phyloP scores from a whole-genome alignment of 495 filamentous ascomycete genomes.

The Podospora australis region DNA sequence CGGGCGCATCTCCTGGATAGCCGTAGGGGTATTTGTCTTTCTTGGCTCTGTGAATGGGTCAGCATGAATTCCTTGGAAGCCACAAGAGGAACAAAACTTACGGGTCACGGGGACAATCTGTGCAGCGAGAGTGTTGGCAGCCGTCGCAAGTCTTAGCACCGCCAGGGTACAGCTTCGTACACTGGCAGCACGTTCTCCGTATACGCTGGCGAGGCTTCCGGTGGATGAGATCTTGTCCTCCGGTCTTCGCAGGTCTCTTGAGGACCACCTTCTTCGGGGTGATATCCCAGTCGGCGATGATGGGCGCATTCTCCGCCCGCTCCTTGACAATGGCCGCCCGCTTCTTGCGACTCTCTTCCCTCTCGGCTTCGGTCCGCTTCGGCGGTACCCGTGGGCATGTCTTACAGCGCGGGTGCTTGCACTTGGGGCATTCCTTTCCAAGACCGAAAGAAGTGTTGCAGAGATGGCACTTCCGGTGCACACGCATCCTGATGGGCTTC shows the following conservation, averaged over 20 bases:
- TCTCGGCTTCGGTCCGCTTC: constrained; percentile 47
- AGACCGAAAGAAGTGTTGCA: constrained; percentile 60
- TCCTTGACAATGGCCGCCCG: constrained; percentile 42
- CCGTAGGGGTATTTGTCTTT: constrained; percentile 68
- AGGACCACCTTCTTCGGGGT: constrained; percentile 41
- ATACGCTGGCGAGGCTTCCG: constrained; percentile 62
- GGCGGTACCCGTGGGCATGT: constrained; percentile 69
- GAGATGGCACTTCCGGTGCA: constrained; percentile 75
- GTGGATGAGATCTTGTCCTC: constrained; percentile 64
- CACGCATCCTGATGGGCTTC: constrained; percentile 86
- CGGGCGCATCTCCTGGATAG: constrained; percentile 62
- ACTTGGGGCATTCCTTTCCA: constrained; percentile 60
- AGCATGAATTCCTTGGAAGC: constrained; percentile 11
- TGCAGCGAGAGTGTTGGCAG: constrained; percentile 75
- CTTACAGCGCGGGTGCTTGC: constrained; percentile 72
- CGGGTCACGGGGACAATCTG: constrained; percentile 75
- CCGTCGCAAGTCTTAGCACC: constrained; percentile 49
- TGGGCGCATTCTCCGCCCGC: constrained; percentile 40
- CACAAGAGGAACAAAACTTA: constrained; percentile 41
- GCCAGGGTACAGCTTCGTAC: constrained; percentile 53
- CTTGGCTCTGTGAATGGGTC: constrained; percentile 49
- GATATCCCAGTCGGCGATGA: constrained; percentile 42
- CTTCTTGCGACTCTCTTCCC: constrained; percentile 39
- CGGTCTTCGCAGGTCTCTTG: constrained; percentile 56
- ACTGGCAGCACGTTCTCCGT: constrained; percentile 70